Evolutionary conservation across 306 rosid species (phyloP).

Genomic region (Vigna reflexopilosa): DNA sequence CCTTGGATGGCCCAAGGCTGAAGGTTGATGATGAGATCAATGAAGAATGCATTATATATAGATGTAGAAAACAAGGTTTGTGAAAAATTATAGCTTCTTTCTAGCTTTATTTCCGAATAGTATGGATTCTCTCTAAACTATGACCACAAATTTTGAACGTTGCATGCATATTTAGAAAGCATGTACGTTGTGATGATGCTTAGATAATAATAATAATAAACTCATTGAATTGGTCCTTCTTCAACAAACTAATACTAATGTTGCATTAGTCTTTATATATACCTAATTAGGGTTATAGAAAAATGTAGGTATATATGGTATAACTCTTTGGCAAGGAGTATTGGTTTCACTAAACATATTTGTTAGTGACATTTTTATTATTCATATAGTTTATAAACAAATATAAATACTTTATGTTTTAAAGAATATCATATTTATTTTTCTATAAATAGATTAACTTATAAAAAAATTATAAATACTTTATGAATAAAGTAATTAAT

Average conservation of each 20-base stretch:
- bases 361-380: no score
- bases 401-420: no score
- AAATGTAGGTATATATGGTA: no score
- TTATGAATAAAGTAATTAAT: no score
- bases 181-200: background rate
- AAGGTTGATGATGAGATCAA: slow-evolving; percentile 4
- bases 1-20: slow-evolving; percentile 66
- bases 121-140: slow-evolving; percentile 35
- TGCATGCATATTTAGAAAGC: slow-evolving; percentile 22
- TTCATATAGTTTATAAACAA: no score
- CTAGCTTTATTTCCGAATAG: slow-evolving; percentile 42
- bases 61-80: slow-evolving; percentile 14
- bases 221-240: slow-evolving; percentile 47
- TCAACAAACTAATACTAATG: background rate
- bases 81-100: slow-evolving; percentile 20
- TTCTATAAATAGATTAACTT: no score
- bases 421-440: no score
- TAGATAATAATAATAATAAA: slow-evolving; percentile 16
- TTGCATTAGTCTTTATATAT: no score
- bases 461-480: no score
- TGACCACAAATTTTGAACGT: slow-evolving; percentile 42
- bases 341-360: no score
- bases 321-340: no score
- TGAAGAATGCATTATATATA: slow-evolving; percentile 39
- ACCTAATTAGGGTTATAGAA: background rate